These are phyloP conservation scores for Delphinella strobiligena DNA, from an alignment of 2,329 filamentous ascomycete species.

Conservation along the genomic window DNA sequence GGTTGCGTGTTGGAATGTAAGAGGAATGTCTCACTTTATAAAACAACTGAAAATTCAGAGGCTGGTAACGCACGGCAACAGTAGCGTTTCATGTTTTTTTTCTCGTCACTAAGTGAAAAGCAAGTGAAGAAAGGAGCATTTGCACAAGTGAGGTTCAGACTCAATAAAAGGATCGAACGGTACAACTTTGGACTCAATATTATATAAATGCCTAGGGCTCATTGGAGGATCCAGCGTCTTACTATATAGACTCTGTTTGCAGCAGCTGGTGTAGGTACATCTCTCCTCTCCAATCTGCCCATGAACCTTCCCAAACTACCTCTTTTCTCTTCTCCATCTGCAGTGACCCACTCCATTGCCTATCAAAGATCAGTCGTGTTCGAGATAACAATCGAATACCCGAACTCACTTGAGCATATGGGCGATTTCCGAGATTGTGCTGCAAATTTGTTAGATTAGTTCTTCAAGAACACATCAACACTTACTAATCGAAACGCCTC, in stretches of 20 bases:
- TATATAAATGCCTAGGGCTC: too few species aligned
- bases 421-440: slow-evolving; percentile 4
- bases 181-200: too few species aligned
- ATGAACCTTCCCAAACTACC: neutral
- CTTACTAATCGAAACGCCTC: slow-evolving; percentile 2
- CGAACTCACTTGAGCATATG: neutral
- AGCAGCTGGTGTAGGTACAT: neutral
- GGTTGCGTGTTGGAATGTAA: slow-evolving; percentile 1
- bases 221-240: neutral
- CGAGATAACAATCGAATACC: neutral
- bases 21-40: slow-evolving; percentile 4
- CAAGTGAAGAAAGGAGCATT: too few species aligned
- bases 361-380: neutral
- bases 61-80: too few species aligned
- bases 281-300: neutral
- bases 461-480: neutral
- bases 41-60: too few species aligned
- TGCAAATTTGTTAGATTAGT: neutral
- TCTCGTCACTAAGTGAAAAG: too few species aligned
- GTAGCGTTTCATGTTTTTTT: too few species aligned
- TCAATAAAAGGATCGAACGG: too few species aligned
- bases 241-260: slow-evolving; percentile 4
- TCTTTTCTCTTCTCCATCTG: neutral
- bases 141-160: too few species aligned
- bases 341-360: slow-evolving; percentile 2